Evolutionary conservation across 2,329 filamentous ascomycete genomes (phyloP), one percentile per base, ranked within the genome.

Genomic region (Aspergillus sp.): DNA sequence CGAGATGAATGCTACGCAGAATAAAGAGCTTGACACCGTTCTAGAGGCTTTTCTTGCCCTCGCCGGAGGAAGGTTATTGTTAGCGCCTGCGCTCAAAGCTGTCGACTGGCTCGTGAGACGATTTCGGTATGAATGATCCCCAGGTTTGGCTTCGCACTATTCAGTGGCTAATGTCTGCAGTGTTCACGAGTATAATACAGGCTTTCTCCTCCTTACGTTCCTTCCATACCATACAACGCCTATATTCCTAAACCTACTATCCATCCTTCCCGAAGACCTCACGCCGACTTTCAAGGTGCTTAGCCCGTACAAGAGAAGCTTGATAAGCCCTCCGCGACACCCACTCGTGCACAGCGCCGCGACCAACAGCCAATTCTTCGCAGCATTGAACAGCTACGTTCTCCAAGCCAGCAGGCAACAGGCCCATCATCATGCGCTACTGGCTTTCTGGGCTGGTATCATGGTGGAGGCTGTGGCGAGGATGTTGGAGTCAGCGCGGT

Each of bases 21-120:
- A 95, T 63, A 71, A 75, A 44, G 81, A 86, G 52, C 68, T 98
- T 35, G 77, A 95, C 58, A 69, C 67, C 30, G 80, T 80, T 35
- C 64, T 96, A 35, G 82, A 93, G 48, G 74, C 76, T 10, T 98
- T 96, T 54, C 67, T 99, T 44, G 81, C 79, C 19, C 69, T 96
- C 10, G 78, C 82, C 8, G 82, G 84, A 14, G 77, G 79, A 15
- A 75, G 82, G 25, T 57, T 98, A 44, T 71, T 89, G 42, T 68
- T 99, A 19, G 86, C 81, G 64, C 89, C 91, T 25, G 86, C 85
- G 1, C 75, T 94, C 33, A 93, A 93, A 62, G 79, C 88, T 11
- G 71, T 96, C 24, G 93, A 99, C 66, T 99, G 91, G 91, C 72
- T 98, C 29, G 74, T 98, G 34, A 72, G 91, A 51, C 74, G 89